Evolutionary conservation across 1,284 basidiomycete species (phyloP).

Genomic region (Vanrija sp.): DNA sequence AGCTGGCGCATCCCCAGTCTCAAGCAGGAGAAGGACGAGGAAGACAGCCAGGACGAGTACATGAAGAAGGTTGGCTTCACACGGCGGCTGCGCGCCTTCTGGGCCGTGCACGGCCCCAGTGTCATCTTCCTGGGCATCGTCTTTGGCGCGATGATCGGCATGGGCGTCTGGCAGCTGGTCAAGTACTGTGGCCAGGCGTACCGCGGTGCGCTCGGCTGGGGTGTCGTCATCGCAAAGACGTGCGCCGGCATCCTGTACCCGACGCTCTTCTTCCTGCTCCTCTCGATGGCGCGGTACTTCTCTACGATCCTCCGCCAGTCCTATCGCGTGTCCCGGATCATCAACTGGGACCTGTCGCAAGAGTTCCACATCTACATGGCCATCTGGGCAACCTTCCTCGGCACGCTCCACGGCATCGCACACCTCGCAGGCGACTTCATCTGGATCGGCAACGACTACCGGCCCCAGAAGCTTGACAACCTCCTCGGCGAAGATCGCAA

Average conservation of each 20-base stretch:
- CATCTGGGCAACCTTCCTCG: conserved; percentile 18
- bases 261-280: conserved; percentile 29
- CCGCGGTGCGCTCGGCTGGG: conserved; percentile 29
- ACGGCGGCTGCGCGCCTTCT: conserved; percentile 21
- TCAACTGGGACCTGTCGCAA: conserved; percentile 34
- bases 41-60: conserved; percentile 25
- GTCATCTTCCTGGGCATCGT: conserved; percentile 26
- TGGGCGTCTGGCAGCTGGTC: conserved; percentile 29
- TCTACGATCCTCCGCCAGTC: conserved; percentile 26
- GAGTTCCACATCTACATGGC: conserved; percentile 30
- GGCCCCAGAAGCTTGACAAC: conserved; percentile 14
- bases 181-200: conserved; percentile 26
- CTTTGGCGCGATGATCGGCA: conserved; percentile 20
- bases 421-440: conserved; percentile 28
- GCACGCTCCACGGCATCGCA: conserved; percentile 28
- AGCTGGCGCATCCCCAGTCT: conserved; percentile 27
- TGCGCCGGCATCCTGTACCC: conserved; percentile 28
- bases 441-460: conserved; percentile 18
- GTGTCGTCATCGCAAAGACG: conserved; percentile 32
- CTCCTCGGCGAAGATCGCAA: conserved; percentile 13
- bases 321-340: conserved; percentile 22
- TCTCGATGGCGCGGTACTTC: conserved; percentile 28
- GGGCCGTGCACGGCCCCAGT: conserved; percentile 26
- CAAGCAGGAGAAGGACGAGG: conserved; percentile 23
- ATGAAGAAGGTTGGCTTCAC: conserved; percentile 8